phyloP scores from a whole-genome alignment of 23 red algal genomes.

The Gracilariopsis chorda region DNA sequence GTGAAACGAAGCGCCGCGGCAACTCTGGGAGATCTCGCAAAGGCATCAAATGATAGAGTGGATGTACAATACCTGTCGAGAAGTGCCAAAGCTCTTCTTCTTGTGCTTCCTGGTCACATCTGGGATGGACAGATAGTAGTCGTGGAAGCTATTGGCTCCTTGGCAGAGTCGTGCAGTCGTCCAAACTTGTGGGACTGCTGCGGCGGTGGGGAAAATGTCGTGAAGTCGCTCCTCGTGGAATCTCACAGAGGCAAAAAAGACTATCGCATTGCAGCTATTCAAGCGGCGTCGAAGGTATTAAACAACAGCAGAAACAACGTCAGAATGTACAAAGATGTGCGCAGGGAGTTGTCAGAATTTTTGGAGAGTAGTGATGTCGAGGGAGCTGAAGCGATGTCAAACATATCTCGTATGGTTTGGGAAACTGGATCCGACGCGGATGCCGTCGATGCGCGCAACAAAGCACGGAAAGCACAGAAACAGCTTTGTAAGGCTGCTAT shows the following conservation, averaged over 20 bases:
- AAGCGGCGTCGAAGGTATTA: conserved; percentile 11
- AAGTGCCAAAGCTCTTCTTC: conserved; percentile 41
- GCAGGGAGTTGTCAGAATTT: neutral
- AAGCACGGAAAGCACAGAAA: conserved; percentile 37
- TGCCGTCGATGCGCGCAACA: conserved; percentile 53
- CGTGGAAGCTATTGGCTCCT: conserved; percentile 38
- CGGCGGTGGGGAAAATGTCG: conserved; percentile 13
- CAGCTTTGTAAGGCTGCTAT: conserved; percentile 17
- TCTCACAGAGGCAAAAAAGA: conserved; percentile 51
- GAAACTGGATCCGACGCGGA: conserved; percentile 63
- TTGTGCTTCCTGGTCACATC: conserved; percentile 61
- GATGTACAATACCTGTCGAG: conserved; percentile 31
- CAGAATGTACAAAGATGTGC: conserved; percentile 29
- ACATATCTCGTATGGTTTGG: conserved; percentile 24
- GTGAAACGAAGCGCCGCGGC: conserved; percentile 70
- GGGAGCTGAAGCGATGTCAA: neutral
- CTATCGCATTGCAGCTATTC: conserved; percentile 52
- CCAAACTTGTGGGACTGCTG: neutral
- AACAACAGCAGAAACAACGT: neutral
- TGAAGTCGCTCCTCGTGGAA: conserved; percentile 10
- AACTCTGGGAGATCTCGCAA: conserved; percentile 53
- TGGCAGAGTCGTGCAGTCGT: conserved; percentile 28
- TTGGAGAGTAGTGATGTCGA: neutral
- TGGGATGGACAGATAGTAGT: conserved; percentile 56
- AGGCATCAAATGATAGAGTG: conserved; percentile 28